These are phyloP conservation scores for Penicillium italicum DNA, from an alignment of 2,329 filamentous ascomycete genomes.

Conservation along the genomic window DNA sequence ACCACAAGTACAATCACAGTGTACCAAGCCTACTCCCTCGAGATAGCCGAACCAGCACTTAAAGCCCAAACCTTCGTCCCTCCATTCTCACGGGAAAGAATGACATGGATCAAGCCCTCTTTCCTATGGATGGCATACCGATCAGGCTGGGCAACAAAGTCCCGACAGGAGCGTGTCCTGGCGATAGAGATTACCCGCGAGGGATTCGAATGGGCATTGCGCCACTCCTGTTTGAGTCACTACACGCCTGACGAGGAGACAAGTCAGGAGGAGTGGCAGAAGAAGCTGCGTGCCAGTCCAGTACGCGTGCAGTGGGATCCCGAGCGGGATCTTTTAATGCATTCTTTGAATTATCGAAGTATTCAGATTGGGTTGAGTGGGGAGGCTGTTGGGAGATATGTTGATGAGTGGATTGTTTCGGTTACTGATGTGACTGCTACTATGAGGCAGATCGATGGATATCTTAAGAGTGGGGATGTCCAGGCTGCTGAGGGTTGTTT, in stretches of 20 bases:
- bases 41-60: constrained; percentile 55
- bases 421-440: constrained; percentile 59
- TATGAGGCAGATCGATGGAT: constrained; percentile 48
- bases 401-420: constrained; percentile 50
- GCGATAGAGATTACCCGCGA: constrained; percentile 54
- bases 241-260: constrained; percentile 9
- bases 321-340: constrained; percentile 50
- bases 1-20: constrained; percentile 54
- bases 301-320: constrained; percentile 65
- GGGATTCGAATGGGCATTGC: constrained; percentile 50
- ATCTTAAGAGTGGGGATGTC: constrained; percentile 43
- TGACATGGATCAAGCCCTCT: constrained; percentile 65
- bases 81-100: constrained; percentile 52
- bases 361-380: constrained; percentile 61
- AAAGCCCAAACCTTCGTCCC: constrained; percentile 50
- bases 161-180: constrained; percentile 54
- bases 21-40: constrained; percentile 58
- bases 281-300: constrained; percentile 16
- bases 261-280: constrained; percentile 19
- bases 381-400: constrained; percentile 46
- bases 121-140: constrained; percentile 65
- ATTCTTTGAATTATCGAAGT: constrained; percentile 50
- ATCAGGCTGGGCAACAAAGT: constrained; percentile 57
- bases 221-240: constrained; percentile 32
- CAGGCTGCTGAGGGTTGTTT: constrained; percentile 23